Evolutionary conservation across 2,329 filamentous ascomycete genomes (phyloP).

Genomic region (Fusarium xyrophilum): DNA sequence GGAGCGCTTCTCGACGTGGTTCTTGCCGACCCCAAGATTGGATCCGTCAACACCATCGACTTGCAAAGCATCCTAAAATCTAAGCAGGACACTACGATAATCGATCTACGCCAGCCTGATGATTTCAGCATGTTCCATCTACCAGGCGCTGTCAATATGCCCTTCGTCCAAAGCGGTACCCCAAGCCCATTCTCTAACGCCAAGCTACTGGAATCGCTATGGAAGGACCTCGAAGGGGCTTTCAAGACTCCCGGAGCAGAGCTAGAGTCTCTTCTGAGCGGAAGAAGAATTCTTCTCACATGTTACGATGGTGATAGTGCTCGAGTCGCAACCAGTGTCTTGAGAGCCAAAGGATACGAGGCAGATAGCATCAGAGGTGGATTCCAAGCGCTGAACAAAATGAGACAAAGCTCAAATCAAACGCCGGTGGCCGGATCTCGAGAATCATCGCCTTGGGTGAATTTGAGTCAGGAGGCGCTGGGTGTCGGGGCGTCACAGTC

Average conservation of each 20-base stretch:
- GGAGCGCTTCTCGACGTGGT: slow-evolving; percentile 21
- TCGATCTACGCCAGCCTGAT: slow-evolving; percentile 53
- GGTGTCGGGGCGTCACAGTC: slow-evolving; percentile 1
- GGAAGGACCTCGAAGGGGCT: slow-evolving; percentile 54
- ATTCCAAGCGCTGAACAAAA: slow-evolving; percentile 51
- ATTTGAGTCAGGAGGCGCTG: slow-evolving; percentile 5
- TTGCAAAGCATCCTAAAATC: slow-evolving; percentile 18
- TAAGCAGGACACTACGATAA: slow-evolving; percentile 45
- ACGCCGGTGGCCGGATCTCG: neutral
- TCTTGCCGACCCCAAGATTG: neutral
- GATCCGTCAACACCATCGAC: neutral
- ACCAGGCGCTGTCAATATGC: slow-evolving; percentile 53
- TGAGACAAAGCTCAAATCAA: slow-evolving; percentile 15
- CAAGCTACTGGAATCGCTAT: slow-evolving; percentile 52
- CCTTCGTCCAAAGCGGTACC: slow-evolving; percentile 48
- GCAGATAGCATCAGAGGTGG: slow-evolving; percentile 57
- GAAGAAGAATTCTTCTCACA: slow-evolving; percentile 52
- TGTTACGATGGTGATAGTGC: slow-evolving; percentile 64
- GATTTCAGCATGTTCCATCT: slow-evolving; percentile 55
- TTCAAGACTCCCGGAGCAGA: slow-evolving; percentile 46
- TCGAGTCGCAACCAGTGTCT: slow-evolving; percentile 60
- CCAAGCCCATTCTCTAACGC: slow-evolving; percentile 57
- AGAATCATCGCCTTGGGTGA: slow-evolving; percentile 14
- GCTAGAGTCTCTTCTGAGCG: slow-evolving; percentile 35
- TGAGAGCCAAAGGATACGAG: slow-evolving; percentile 57